A percentile compares a stretch with the other conserved stretches of the same genome.
These are phyloP conservation scores for Mallotus repandus DNA, from an alignment of 441 rosid species.

Conservation along the genomic window DNA sequence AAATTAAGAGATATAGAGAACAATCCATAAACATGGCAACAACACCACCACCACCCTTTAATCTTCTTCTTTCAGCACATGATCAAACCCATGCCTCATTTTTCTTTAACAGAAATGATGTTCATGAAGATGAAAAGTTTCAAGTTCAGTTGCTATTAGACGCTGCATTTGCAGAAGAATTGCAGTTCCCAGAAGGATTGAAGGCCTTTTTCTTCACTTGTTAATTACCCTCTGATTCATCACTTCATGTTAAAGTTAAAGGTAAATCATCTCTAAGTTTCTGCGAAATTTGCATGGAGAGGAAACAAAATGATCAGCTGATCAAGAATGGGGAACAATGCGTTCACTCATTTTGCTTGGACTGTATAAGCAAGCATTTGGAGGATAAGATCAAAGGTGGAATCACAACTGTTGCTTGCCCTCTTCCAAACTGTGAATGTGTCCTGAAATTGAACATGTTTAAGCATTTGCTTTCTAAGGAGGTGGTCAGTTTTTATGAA, in stretches of 20 bases:
- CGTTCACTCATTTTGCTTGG: conserved; percentile 3
- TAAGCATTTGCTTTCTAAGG: not conserved
- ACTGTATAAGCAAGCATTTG: conserved; percentile 4
- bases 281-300: conserved; percentile 7
- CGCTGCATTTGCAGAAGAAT: conserved; percentile 2
- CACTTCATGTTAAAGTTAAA: not conserved
- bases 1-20: too few relatives aligned
- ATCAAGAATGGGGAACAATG: not conserved
- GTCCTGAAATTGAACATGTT: not conserved
- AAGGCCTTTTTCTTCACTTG: conserved; percentile 1
- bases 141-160: not conserved
- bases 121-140: not conserved
- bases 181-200: conserved; percentile 9
- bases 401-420: not conserved
- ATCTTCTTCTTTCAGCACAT: not conserved
- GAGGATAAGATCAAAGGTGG: not conserved
- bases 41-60: not conserved
- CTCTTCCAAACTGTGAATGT: not conserved
- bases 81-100: not conserved
- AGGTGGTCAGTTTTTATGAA: not conserved
- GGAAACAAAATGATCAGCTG: not conserved
- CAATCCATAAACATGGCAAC: not conserved
- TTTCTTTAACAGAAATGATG: conserved; percentile 3
- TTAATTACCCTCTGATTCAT: not conserved
- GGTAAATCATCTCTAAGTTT: conserved; percentile 1